Conservation (phyloP, 148 eudicot genomes). For the Heliosperma pusillum region DNA sequence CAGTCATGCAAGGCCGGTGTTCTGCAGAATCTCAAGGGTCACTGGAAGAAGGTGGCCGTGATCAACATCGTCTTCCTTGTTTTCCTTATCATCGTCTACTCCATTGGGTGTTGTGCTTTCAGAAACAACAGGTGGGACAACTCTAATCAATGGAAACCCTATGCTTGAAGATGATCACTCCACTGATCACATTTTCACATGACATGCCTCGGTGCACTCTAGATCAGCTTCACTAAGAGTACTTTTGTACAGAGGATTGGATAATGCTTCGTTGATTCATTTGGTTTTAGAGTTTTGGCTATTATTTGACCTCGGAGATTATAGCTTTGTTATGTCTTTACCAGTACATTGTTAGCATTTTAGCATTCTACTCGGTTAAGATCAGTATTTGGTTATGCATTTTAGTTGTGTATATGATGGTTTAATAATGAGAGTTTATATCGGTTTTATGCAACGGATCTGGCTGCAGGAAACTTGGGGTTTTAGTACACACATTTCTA, state of each 20-base stretch:
- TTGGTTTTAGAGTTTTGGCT: not conserved
- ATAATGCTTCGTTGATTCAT: constrained; percentile 6
- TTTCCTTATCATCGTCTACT: constrained; percentile 70
- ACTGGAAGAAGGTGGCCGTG: constrained; percentile 85
- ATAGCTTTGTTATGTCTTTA: not conserved
- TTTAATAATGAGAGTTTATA: constrained; percentile 2
- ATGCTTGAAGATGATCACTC: constrained; percentile 30
- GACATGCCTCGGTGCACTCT: not conserved
- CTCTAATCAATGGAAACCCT: constrained; percentile 39
- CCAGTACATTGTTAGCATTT: constrained; percentile 5
- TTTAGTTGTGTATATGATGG: constrained; percentile 14
- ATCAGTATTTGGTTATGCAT: constrained; percentile 1
- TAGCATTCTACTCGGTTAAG: too few species aligned
- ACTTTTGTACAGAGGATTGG: constrained; percentile 22
- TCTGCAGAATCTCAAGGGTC: constrained; percentile 71
- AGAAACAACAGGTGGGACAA: constrained; percentile 83
- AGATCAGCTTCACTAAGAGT: not conserved
- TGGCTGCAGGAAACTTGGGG: not conserved
- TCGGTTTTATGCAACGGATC: not conserved
- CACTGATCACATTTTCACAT: not conserved
- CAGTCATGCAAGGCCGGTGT: constrained; percentile 87
- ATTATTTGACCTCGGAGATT: not conserved
- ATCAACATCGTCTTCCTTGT: constrained; percentile 70
- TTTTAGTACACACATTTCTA: not conserved
- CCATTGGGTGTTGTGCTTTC: constrained; percentile 86